Percentiles rank a stretch among this genome's conserved stretches.
Conservation (phyloP, 2,329 filamentous ascomycete genomes). For the Fusarium sp. region DNA sequence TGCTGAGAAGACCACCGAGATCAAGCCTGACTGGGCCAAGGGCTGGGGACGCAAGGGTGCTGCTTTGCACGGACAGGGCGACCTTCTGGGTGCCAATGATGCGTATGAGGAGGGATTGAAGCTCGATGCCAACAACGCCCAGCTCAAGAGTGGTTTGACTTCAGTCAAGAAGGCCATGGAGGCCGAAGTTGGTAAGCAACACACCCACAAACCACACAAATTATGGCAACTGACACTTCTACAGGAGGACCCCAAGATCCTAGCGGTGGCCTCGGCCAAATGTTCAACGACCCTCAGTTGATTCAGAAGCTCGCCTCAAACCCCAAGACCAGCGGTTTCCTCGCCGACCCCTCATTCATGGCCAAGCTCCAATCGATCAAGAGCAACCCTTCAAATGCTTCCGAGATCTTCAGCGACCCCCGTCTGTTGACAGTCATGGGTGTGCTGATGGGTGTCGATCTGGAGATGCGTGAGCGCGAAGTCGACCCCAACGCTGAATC, state of each 20-base stretch:
- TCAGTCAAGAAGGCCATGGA: conserved; percentile 90
- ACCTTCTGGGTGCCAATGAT: conserved; percentile 85
- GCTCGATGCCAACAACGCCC: conserved; percentile 88
- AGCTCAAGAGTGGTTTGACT: conserved; percentile 87
- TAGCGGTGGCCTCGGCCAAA: conserved; percentile 80
- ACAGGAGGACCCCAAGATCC: conserved; percentile 62
- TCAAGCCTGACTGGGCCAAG: conserved; percentile 98
- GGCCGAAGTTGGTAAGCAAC: conserved; percentile 51
- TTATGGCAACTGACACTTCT: conserved; percentile 1
- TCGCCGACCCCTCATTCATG: conserved; percentile 90
- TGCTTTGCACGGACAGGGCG: conserved; percentile 86
- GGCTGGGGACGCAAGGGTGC: conserved; percentile 94
- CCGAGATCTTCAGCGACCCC: conserved; percentile 86
- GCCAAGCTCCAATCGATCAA: conserved; percentile 83
- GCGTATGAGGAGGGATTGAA: conserved; percentile 96
- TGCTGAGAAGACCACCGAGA: conserved; percentile 89
- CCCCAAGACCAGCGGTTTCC: conserved; percentile 86
- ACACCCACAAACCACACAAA: not conserved
- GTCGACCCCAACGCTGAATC: conserved; percentile 48
- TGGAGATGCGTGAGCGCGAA: conserved; percentile 63
- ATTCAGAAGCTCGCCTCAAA: conserved; percentile 91
- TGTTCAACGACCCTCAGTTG: conserved; percentile 94
- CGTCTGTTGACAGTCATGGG: conserved; percentile 94
- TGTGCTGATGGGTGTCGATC: conserved; percentile 91
- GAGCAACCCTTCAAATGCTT: conserved; percentile 80